Evolutionary conservation across 306 rosid genomes (phyloP), one percentile per base, ranked within the genome.

Genomic region (Purshia tridentata): DNA sequence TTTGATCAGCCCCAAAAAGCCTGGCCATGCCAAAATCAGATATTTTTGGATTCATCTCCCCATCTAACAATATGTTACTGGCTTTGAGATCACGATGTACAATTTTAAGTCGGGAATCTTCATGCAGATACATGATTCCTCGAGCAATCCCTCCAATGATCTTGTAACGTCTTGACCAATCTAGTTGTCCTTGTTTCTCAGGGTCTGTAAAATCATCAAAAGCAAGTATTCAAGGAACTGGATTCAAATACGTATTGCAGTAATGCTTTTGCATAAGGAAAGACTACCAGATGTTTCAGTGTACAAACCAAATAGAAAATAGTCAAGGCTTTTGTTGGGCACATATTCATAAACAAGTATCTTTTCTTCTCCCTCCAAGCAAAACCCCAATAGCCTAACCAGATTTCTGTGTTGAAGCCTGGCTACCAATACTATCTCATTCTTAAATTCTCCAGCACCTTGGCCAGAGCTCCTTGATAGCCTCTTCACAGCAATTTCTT

Each of bases 401-500:
- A 90, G 67, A 61, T 84, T 88, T 77, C 88, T 69, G 42, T 90
- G 93, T 62, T 86, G 87, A 60, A 88, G 91, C 53, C 83, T 81
- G 5, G 90, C 93, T 23, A 90, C 79, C 42, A 90, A 35, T 37
- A 79, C 58, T 53, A 84, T 79, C 72, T 90, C 96, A 59, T 82
- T 88, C 68, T 81, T 86, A 72, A 90, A 88, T 79, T 90, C 88
- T 20, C 14, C 49, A 1, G 66, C 20, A 16, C 90, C 93, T 81
- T 90, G 96, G 7, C 50, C 29, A 13, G 93, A 86, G 18, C 66
- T 60, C 37, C n/a, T 61, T 10, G 81, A 77, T 44, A 88, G 84
- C 78, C 93, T 86, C 64, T 90, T 88, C 63, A 90, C 93, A 37
- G 96, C 96, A 44, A 90, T 69, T 46, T 79, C 78, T 81, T 80